Base-by-base conservation (phyloP, 2,329 filamentous ascomycete genomes). In the Aurifilum marmelostoma region DNA sequence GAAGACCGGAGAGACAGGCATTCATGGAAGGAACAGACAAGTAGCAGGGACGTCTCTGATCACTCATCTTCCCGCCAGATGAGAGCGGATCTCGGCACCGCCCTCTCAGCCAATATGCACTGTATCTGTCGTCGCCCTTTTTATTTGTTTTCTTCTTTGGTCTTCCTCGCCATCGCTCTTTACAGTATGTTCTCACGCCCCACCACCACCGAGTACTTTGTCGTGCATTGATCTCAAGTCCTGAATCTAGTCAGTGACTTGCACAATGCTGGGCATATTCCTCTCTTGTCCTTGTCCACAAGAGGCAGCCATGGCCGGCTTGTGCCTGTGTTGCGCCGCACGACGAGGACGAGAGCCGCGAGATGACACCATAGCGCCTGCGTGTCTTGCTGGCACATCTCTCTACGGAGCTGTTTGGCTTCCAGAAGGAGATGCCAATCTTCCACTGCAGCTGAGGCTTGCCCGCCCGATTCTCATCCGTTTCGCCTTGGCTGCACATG, bases 401-500 rank as follows among this genome's bases (percentile, higher is more conserved):
- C 67, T 65, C 39, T 27, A 12, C 59, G 27, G 34, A 32, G 34
- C 37, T 21, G 37, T 43, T 43, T 50, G 39, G 58, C 60, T 70
- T 70, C 68, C 68, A 70, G 68, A 70, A 70, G 61, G 61, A 67
- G 43, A 62, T 58, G 43, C 32, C 18, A 58, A 62, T 65, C 67
- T 69, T 69, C 67, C 64, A 61, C 63, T 47, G 50, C 67, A 69
- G 66, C 61, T 63, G 54, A 39, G 37, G 50, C 50, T 34, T 39
- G 37, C 37, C n/a, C 34, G 47, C 47, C 27, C 32, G 59, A 47
- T 47, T 39, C 37, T 63, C 56, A 47, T 66, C 63, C 67, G 14
- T 47, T 16, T 27, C 50, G 63, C 47, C 58, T 59, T 39, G 37
- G 37, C 9, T 39, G 5, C 12, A 11, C 37, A 39, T 39, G 58